A percentile compares a stretch with the other conserved stretches of the same genome.
Conservation (phyloP, 2,329 filamentous ascomycete species). For the Drechslerella stenobrocha region DNA sequence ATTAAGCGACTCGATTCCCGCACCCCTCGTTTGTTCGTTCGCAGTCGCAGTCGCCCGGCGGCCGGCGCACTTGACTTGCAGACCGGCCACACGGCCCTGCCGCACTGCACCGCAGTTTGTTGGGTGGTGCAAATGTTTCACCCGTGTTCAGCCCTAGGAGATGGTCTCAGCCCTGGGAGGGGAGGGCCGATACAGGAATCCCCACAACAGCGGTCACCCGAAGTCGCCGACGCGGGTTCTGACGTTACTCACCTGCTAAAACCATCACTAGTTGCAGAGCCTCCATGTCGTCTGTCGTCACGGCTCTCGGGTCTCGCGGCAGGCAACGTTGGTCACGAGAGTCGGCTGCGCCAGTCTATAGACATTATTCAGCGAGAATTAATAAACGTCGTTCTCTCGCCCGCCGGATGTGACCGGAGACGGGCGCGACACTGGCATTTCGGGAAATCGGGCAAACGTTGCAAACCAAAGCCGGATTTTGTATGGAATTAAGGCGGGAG, state of each 20-base stretch:
- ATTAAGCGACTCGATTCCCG: conserved; percentile 49
- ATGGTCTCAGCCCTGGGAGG: conserved; percentile 48
- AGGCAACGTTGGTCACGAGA: conserved; percentile 15
- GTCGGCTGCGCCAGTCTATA: neutral
- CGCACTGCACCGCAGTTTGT: conserved; percentile 9
- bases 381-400: neutral
- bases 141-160: conserved; percentile 47
- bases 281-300: neutral
- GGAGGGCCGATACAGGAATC: conserved; percentile 8
- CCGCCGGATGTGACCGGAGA: conserved; percentile 36
- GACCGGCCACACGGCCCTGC: neutral
- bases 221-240: conserved; percentile 48
- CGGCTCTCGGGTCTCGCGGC: neutral
- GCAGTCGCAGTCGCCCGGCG: no score
- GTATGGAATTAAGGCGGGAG: conserved; percentile 24
- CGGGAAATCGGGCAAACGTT: conserved; percentile 26
- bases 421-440: conserved; percentile 13
- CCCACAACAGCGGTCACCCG: conserved; percentile 44
- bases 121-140: conserved; percentile 34
- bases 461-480: conserved; percentile 12
- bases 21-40: conserved; percentile 23
- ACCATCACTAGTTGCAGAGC: neutral
- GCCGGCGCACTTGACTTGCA: neutral
- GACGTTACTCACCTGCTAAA: conserved; percentile 28
- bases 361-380: conserved; percentile 11